Percentiles rank a stretch among this genome's conserved stretches.
phyloP scores from a whole-genome alignment of 179 eudicot genomes.

The Beta lomatogona region DNA sequence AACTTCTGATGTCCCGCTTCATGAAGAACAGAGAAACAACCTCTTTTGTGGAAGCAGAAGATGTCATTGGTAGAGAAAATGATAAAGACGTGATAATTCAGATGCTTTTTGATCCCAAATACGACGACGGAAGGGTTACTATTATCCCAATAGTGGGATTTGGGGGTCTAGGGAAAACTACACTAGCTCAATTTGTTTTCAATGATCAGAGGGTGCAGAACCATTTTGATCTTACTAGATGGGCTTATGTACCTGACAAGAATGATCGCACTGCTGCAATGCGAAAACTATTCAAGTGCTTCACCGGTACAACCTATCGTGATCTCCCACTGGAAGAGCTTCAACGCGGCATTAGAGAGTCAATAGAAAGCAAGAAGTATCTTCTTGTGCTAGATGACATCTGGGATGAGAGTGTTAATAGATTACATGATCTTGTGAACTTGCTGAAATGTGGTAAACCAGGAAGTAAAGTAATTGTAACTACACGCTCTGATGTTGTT shows the following conservation, averaged over 20 bases:
- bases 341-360: not conserved
- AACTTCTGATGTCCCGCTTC: too few relatives aligned
- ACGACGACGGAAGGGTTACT: not conserved
- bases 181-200: slow-evolving; percentile 13
- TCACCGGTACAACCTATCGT: not conserved
- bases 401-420: slow-evolving; percentile 15
- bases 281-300: not conserved
- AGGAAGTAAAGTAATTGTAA: slow-evolving; percentile 25
- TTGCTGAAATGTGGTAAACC: slow-evolving; percentile 7
- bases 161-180: slow-evolving; percentile 27
- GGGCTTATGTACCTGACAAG: not conserved
- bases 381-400: slow-evolving; percentile 22
- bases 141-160: slow-evolving; percentile 25
- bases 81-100: not conserved
- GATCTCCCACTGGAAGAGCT: not conserved
- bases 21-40: too few relatives aligned
- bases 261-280: not conserved
- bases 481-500: slow-evolving; percentile 17
- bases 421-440: slow-evolving; percentile 1
- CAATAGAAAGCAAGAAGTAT: not conserved
- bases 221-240: too few relatives aligned
- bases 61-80: slow-evolving; percentile 10
- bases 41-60: too few relatives aligned
- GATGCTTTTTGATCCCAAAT: not conserved
- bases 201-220: slow-evolving; percentile 18